Evolutionary conservation across 495 filamentous ascomycete species (phyloP), one percentile per base, ranked within the genome.

Genomic region (Aspergillus nanangensis): DNA sequence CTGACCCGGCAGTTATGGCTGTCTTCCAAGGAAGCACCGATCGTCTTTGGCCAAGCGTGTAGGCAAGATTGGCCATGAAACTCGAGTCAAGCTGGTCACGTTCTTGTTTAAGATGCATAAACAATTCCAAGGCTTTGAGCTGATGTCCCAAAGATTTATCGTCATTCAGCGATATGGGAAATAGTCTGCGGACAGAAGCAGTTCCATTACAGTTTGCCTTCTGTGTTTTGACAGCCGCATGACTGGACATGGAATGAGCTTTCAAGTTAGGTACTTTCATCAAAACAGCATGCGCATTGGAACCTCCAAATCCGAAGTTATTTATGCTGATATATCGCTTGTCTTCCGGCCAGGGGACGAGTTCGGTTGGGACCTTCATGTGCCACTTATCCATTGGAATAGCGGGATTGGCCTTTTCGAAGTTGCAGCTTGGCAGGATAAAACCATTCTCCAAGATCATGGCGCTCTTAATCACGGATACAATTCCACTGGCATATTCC

Each of bases 221-320:
- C 68, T 60, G n/a, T n/a, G n/a, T n/a, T n/a, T n/a, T n/a, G n/a
- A n/a, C n/a, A n/a, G n/a, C n/a, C n/a, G n/a, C n/a, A n/a, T n/a
- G n/a, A 44, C 73, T 75, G 2, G 71, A 67, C 0, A 71, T 77
- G 47, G 80, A 82, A 3, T 73, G 79, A 0, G 71, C 72, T 34
- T 5, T 29, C 25, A 29, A 5, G 7, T 7, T 29, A 11, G 25
- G 2, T 38, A 10, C 19, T 17, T 38, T 9, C 11, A 74, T 71
- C 1, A 75, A 3, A 33, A 75, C 63, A 0, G 53, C 52, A 54
- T 72, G 68, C 8, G 63, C 63, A 47, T 72, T 72, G 24, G 45
- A 52, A n/a, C 69, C 67, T 5, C 71, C 71, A 36, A 62, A 70
- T 0, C 66, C 66, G 24, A 73, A 70, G 13, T 53, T 61, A 43